A percentile compares a stretch with the other conserved stretches of the same genome.
phyloP scores from a whole-genome alignment of 2,329 filamentous ascomycete genomes.

The Nectriaceae sp. region DNA sequence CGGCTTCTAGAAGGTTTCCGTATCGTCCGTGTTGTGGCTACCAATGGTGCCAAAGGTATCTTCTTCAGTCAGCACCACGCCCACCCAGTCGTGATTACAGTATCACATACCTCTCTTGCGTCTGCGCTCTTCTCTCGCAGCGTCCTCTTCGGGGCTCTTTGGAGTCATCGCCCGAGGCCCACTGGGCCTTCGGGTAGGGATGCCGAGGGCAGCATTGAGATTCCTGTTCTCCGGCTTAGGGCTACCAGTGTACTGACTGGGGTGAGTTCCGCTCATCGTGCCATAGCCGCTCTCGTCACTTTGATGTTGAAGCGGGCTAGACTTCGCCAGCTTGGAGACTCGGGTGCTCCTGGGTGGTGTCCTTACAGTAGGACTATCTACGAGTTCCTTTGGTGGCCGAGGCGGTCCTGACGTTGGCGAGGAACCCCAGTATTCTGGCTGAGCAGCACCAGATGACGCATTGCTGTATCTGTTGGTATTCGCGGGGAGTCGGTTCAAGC shows the following conservation, averaged over 20 bases:
- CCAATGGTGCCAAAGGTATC: constrained; percentile 38
- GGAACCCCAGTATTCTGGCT: constrained; percentile 44
- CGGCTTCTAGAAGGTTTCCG: constrained; percentile 37
- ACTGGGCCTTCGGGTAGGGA: constrained; percentile 56
- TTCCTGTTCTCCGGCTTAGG: constrained; percentile 60
- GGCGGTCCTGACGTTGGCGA: constrained; percentile 52
- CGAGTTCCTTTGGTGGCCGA: constrained; percentile 64
- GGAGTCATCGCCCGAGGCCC: constrained; percentile 64
- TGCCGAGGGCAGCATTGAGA: constrained; percentile 53
- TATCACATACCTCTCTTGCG: constrained; percentile 60
- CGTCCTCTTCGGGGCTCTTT: constrained; percentile 51
- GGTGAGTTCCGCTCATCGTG: constrained; percentile 47
- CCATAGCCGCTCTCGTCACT: constrained; percentile 57
- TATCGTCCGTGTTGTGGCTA: constrained; percentile 39
- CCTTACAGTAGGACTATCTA: constrained; percentile 44
- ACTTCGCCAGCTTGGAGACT: constrained; percentile 53
- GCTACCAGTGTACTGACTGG: constrained; percentile 55
- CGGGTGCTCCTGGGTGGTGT: constrained; percentile 51
- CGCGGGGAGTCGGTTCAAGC: constrained; percentile 54
- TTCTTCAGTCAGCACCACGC: constrained; percentile 17
- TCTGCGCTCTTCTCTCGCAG: constrained; percentile 48
- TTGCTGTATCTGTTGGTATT: constrained; percentile 52
- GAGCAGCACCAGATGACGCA: constrained; percentile 37
- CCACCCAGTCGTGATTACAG: not conserved
- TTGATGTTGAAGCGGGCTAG: constrained; percentile 58